Conservation (phyloP, 768 basidiomycete species). For the Russula earlei region DNA sequence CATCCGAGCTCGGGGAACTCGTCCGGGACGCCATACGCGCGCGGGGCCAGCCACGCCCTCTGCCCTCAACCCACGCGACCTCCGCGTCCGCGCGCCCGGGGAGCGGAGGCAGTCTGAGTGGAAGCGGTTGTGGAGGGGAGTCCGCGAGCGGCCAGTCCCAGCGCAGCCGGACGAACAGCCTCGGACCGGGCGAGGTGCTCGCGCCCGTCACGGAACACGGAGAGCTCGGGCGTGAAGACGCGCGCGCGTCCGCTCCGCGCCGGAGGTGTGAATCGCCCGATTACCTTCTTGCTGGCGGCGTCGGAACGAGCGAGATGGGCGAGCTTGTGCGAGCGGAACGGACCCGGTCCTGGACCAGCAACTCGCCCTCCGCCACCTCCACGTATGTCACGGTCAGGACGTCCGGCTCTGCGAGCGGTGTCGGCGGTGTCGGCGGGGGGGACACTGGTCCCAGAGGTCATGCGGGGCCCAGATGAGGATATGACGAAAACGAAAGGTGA, state of each 20-base stretch:
- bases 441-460: neutral
- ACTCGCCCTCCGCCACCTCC: no score
- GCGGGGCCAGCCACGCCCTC: neutral
- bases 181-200: constrained; percentile 9
- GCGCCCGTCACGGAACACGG: constrained; percentile 18
- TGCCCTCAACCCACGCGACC: neutral
- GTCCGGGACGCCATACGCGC: constrained; percentile 4
- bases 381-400: neutral
- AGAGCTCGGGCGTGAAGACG: neutral
- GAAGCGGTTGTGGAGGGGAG: neutral
- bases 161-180: constrained; percentile 17
- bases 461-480: neutral
- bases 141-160: neutral
- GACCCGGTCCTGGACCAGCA: constrained; percentile 2
- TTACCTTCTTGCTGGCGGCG: neutral
- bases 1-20: constrained; percentile 17
- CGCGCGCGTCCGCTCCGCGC: neutral
- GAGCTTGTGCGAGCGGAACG: neutral
- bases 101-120: neutral
- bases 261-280: neutral
- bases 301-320: constrained; percentile 3
- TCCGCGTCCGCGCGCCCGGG: neutral
- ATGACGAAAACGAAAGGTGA: neutral
- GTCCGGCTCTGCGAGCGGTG: neutral
- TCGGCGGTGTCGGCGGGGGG: neutral